These are phyloP conservation scores for Omphalotus olearius DNA, from an alignment of 1,284 basidiomycete genomes.

Conservation along the genomic window DNA sequence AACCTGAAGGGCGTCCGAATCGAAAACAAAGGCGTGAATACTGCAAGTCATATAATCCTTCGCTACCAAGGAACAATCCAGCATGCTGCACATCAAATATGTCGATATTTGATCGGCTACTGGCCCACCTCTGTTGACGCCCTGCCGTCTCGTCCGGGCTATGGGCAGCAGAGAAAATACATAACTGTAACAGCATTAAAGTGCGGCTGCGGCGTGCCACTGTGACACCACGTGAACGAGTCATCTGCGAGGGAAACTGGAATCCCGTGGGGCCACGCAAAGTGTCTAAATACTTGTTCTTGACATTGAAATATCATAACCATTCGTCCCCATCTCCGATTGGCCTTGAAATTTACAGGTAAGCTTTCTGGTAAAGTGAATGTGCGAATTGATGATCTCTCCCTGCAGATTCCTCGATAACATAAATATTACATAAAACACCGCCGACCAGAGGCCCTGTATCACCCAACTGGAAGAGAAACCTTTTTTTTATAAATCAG, in stretches of 20 bases:
- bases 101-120: constrained; percentile 5
- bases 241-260: background rate
- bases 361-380: constrained; percentile 2
- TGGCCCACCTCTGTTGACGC: background rate
- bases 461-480: background rate
- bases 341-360: background rate
- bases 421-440: constrained; percentile 4
- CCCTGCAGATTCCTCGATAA: background rate
- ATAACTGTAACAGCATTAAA: background rate
- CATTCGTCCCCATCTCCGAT: background rate
- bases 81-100: constrained; percentile 2
- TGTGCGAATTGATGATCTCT: constrained; percentile 5
- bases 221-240: background rate
- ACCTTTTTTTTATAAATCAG: background rate
- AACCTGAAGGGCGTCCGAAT: no score
- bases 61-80: background rate
- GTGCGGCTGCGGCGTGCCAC: background rate
- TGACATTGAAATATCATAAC: background rate
- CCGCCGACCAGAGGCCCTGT: background rate
- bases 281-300: background rate
- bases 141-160: background rate
- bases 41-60: no score
- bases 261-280: background rate
- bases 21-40: no score
- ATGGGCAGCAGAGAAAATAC: background rate